phyloP scores from a whole-genome alignment of 345 rosid genomes.

The Corymbia maculata region DNA sequence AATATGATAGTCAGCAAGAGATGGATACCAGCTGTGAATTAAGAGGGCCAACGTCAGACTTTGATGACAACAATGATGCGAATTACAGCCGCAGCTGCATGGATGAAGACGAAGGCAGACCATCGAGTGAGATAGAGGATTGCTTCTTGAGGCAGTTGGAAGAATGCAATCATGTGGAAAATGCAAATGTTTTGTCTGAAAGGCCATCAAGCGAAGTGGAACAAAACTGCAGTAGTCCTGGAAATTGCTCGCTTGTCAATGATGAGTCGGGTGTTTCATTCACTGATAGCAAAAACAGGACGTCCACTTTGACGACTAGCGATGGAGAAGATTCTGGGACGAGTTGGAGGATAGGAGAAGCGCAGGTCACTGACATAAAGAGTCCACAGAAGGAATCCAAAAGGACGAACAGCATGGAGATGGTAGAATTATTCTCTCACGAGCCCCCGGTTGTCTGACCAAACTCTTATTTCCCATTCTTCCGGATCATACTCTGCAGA shows the following conservation, averaged over 20 bases:
- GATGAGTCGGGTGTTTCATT: constrained; percentile 26
- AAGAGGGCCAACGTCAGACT: constrained; percentile 45
- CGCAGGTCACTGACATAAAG: neutral
- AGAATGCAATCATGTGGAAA: neutral
- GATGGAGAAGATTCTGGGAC: constrained; percentile 5
- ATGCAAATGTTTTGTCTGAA: neutral
- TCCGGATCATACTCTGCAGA: neutral
- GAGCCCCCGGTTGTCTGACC: constrained; percentile 10
- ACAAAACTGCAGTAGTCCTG: constrained; percentile 9
- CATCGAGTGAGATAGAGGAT: constrained; percentile 53
- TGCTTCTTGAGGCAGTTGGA: constrained; percentile 56
- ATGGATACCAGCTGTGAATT: constrained; percentile 72
- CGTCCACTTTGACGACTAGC: constrained; percentile 8
- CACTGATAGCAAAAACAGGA: constrained; percentile 35
- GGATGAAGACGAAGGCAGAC: constrained; percentile 42
- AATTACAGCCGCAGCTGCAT: constrained; percentile 21
- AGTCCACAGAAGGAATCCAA: constrained; percentile 4
- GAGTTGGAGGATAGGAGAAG: neutral
- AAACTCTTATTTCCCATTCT: neutral
- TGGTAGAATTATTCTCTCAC: constrained; percentile 4
- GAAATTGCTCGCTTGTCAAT: constrained; percentile 17
- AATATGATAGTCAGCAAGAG: constrained; percentile 62
- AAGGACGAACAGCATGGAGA: constrained; percentile 9
- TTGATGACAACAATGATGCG: constrained; percentile 26
- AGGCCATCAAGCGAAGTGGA: constrained; percentile 1